Base-by-base conservation (phyloP, 345 rosid genomes). In the Pugionium dolabratum region DNA sequence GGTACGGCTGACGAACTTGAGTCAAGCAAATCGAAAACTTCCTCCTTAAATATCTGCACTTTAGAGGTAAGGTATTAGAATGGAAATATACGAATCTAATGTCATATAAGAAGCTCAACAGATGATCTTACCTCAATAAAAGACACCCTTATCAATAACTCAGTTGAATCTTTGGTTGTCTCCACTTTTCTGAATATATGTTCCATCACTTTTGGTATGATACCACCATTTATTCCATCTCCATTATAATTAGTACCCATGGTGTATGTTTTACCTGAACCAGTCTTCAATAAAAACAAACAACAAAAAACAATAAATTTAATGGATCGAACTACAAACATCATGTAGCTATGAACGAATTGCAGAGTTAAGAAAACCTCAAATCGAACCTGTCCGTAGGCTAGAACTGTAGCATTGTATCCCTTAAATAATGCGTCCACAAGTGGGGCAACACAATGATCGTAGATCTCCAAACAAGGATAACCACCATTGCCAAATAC, bases 201-300 rank as follows among this genome's bases (percentile, higher is more conserved):
- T 10, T 88, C 97, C 96, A 88, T 84, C 27, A 90, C 99, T 57
- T 78, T 88, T 0, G 99, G 96, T 63, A 94, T 90, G 37, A 94
- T 77, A 1, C 95, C 95, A 36, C 58, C 58, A 36, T 63, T 84
- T 34, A 79, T 67, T 62, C 78, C 87, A 66, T 88, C 91, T 1
- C 91, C 93, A 7, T 72, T 68, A 54, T 88, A 90, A 65, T 85
- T 90, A 27, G 97, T 94, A 25, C 99, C 99, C 99, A 94, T 94
- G 3, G 96, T 94, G 37, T 86, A 94, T 0, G 99, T 90, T 64
- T 94, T 94, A 18, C 96, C 99, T 0, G 97, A 94, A 54, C 97
- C 96, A 18, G 97, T 94, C 97, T 94, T 46, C 61, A 53, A 60
- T 28, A 11, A 62, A 47, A 41, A 44, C 7, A 30, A 49, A 18